Conservation (phyloP, 2,329 filamentous ascomycete genomes). For the Xylariaceae sp. region DNA sequence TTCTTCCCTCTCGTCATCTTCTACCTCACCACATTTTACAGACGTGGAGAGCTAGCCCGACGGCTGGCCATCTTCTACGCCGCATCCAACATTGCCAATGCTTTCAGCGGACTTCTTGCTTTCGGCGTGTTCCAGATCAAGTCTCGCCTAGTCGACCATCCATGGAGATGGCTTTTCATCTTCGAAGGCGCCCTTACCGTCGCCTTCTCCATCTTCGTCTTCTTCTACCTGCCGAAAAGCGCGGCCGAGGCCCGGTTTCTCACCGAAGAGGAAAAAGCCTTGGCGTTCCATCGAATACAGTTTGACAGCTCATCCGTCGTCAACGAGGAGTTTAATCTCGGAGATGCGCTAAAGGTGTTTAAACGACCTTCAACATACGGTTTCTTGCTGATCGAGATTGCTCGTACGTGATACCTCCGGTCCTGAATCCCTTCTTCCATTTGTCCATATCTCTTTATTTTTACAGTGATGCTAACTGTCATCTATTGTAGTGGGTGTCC, state of each 20-base stretch:
- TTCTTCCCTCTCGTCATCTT: slow-evolving; percentile 64
- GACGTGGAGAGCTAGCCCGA: slow-evolving; percentile 63
- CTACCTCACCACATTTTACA: slow-evolving; percentile 60
- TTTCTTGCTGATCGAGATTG: slow-evolving; percentile 49
- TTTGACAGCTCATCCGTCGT: slow-evolving; percentile 65
- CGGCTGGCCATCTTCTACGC: slow-evolving; percentile 71
- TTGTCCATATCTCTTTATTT: background rate
- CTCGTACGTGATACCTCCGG: slow-evolving; percentile 8
- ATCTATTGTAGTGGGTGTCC: slow-evolving; percentile 52
- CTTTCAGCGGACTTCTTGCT: slow-evolving; percentile 43
- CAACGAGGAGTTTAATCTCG: slow-evolving; percentile 46
- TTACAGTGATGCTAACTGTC: too few species aligned
- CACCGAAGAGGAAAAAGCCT: slow-evolving; percentile 56
- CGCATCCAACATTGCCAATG: slow-evolving; percentile 65
- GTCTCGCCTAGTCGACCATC: slow-evolving; percentile 30
- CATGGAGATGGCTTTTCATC: slow-evolving; percentile 47
- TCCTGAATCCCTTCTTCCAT: background rate
- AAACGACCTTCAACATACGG: slow-evolving; percentile 42
- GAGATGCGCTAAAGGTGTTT: slow-evolving; percentile 48
- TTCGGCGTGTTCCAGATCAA: slow-evolving; percentile 46
- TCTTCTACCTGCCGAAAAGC: slow-evolving; percentile 61
- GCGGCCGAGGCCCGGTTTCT: slow-evolving; percentile 62
- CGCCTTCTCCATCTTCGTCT: slow-evolving; percentile 58
- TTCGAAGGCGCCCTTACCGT: slow-evolving; percentile 52
- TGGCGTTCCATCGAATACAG: slow-evolving; percentile 69